These are phyloP conservation scores for Scedosporium apiospermum DNA, from an alignment of 2,329 filamentous ascomycete genomes.

Conservation along the genomic window DNA sequence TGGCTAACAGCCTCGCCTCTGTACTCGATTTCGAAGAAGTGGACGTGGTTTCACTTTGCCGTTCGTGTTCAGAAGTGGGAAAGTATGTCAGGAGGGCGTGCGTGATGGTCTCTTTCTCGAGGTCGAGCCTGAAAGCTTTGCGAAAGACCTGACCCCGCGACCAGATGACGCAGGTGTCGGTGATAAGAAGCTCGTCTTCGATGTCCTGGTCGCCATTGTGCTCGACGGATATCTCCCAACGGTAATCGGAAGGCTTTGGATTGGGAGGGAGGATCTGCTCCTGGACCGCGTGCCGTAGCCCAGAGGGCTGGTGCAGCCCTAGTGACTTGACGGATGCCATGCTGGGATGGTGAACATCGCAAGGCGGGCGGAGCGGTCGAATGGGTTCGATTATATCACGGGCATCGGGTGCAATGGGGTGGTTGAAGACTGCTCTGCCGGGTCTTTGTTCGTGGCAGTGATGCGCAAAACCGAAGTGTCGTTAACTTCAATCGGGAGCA, in stretches of 20 bases:
- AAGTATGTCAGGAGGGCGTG: slow-evolving; percentile 84
- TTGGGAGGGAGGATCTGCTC: slow-evolving; percentile 68
- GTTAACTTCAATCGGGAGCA: neutral
- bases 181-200: slow-evolving; percentile 75
- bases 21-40: slow-evolving; percentile 8
- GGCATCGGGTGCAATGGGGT: neutral
- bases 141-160: slow-evolving; percentile 76
- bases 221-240: slow-evolving; percentile 57
- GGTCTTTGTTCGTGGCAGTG: neutral
- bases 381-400: neutral
- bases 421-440: no score
- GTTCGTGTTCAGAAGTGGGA: slow-evolving; percentile 39
- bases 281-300: slow-evolving; percentile 70
- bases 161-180: slow-evolving; percentile 74
- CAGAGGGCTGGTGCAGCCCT: slow-evolving; percentile 81
- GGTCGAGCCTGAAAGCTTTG: slow-evolving; percentile 75
- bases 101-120: slow-evolving; percentile 78
- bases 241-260: slow-evolving; percentile 56
- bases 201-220: slow-evolving; percentile 28
- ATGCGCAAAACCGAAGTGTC: neutral
- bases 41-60: slow-evolving; percentile 7
- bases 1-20: slow-evolving; percentile 29
- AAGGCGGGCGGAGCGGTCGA: slow-evolving; percentile 10
- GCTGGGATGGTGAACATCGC: neutral
- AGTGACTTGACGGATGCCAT: slow-evolving; percentile 92